A percentile compares a stretch with the other conserved stretches of the same genome.
phyloP scores from a whole-genome alignment of 1,139 yeast genomes.

The Blastobotrys petasosporus region DNA sequence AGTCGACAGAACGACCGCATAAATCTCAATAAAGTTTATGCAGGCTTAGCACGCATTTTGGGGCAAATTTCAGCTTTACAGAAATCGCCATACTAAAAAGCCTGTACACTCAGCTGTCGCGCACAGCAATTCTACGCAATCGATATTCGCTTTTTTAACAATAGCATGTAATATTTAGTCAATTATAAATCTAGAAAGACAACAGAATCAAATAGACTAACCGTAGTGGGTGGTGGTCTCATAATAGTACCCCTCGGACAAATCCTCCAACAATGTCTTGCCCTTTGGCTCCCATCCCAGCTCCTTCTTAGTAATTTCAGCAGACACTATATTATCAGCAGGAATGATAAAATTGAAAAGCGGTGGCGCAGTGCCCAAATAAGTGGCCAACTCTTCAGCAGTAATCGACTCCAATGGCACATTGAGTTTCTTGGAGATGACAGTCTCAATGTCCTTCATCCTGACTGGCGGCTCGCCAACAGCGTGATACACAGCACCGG shows the following conservation, averaged over 20 bases:
- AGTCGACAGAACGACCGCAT: no score
- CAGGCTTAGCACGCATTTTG: no score
- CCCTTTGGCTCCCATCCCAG: conserved; percentile 12
- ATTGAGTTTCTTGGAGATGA: conserved; percentile 23
- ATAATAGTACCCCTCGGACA: conserved; percentile 4
- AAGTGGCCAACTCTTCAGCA: not conserved
- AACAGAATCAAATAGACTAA: no score
- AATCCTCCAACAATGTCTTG: conserved; percentile 6
- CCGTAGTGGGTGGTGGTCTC: no score
- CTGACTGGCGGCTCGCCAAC: conserved; percentile 26
- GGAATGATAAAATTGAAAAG: not conserved
- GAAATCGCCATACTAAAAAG: no score
- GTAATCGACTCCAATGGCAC: conserved; percentile 14
- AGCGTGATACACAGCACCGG: conserved; percentile 22
- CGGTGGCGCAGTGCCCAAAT: not conserved
- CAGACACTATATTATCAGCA: not conserved
- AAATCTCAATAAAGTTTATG: no score
- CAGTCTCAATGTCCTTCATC: conserved; percentile 26
- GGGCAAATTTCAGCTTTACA: no score
- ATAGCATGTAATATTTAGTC: no score
- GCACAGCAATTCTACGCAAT: no score
- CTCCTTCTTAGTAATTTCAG: conserved; percentile 6
- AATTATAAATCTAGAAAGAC: no score
- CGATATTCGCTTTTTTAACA: no score
- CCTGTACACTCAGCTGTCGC: no score